These are phyloP conservation scores for Uronychia setigera DNA, from an alignment of 73 alveolate genomes.

Conservation along the genomic window DNA sequence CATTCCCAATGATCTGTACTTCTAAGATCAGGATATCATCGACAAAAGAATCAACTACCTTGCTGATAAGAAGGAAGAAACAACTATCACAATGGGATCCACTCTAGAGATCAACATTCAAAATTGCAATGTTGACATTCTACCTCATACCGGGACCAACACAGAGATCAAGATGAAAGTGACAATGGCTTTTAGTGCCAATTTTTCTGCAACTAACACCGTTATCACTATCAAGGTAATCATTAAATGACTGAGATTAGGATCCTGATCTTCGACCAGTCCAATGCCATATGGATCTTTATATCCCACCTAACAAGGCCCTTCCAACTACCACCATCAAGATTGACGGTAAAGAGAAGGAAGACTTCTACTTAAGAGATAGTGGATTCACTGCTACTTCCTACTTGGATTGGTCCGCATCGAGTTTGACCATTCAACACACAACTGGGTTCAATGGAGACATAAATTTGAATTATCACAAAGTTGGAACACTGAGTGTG, in stretches of 20 bases:
- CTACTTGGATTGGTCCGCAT: not conserved
- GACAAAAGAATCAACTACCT: not conserved
- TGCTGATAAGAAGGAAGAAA: slow-evolving; percentile 4
- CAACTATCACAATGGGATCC: not conserved
- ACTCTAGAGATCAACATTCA: not conserved
- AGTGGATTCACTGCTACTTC: not conserved
- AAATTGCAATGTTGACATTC: not conserved
- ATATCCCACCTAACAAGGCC: not conserved
- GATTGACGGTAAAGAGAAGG: not conserved
- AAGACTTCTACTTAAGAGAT: not conserved
- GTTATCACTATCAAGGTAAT: not conserved
- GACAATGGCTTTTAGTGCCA: not conserved
- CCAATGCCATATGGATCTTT: not conserved
- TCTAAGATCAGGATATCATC: not conserved
- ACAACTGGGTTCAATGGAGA: not conserved
- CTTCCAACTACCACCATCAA: slow-evolving; percentile 2
- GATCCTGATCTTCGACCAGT: not conserved
- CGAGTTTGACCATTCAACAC: not conserved
- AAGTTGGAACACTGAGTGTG: not conserved
- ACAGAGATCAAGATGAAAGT: not conserved
- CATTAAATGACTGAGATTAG: not conserved
- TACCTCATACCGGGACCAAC: not conserved
- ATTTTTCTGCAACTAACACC: slow-evolving; percentile 3
- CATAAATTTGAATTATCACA: not conserved
- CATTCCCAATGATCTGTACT: not conserved